These are phyloP conservation scores for Aureobasidium zeae DNA, from an alignment of 2,329 filamentous ascomycete genomes.

Conservation along the genomic window DNA sequence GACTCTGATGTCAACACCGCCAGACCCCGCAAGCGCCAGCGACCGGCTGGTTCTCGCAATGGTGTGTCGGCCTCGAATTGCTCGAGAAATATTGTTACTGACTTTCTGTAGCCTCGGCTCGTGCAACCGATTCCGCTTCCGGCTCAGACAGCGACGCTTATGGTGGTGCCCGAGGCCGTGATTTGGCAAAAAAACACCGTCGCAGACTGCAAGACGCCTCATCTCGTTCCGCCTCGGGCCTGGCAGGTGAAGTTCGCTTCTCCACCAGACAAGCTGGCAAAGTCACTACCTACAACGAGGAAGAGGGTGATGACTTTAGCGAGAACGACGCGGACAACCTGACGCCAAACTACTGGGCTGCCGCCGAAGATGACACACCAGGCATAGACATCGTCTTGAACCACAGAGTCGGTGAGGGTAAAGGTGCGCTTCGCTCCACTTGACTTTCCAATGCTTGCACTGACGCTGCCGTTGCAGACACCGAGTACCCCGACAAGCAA, in stretches of 20 bases:
- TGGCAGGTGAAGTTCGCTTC: conserved; percentile 72
- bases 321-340: conserved; percentile 53
- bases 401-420: conserved; percentile 65
- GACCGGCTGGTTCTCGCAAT: conserved; percentile 50
- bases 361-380: conserved; percentile 66
- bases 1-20: conserved; percentile 63
- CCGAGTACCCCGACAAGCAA: conserved; percentile 46
- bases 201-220: conserved; percentile 57
- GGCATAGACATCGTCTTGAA: conserved; percentile 88
- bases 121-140: conserved; percentile 50
- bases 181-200: conserved; percentile 62
- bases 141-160: conserved; percentile 63
- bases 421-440: conserved; percentile 24
- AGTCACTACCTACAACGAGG: conserved; percentile 59
- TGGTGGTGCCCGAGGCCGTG: conserved; percentile 61
- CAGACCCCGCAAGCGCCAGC: conserved; percentile 54
- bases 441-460: background rate
- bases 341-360: conserved; percentile 61
- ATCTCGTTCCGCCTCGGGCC: conserved; percentile 51
- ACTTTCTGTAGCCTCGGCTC: conserved; percentile 23
- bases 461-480: conserved; percentile 19
- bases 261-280: conserved; percentile 78
- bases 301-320: conserved; percentile 49
- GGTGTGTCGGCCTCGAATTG: conserved; percentile 39
- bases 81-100: conserved; percentile 32